phyloP scores from a whole-genome alignment of 768 basidiomycete species.

The Hericium rajendrae region DNA sequence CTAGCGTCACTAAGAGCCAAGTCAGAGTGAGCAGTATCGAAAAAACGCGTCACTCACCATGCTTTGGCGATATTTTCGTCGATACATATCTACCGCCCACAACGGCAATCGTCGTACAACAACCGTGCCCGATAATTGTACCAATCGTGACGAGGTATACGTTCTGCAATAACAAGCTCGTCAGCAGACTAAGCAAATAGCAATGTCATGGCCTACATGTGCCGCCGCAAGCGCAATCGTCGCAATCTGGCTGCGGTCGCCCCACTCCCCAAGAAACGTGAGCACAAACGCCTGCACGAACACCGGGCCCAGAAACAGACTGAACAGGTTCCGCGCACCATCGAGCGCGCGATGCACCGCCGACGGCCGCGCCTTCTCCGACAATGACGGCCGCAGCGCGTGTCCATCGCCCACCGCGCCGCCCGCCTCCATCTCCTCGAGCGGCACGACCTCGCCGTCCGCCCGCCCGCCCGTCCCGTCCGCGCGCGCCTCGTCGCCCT shows the following conservation, averaged over 20 bases:
- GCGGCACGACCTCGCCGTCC: constrained; percentile 41
- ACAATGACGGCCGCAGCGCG: constrained; percentile 3
- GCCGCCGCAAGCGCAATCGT: constrained; percentile 94
- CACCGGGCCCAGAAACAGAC: constrained; percentile 78
- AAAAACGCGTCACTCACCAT: constrained; percentile 43
- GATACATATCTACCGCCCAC: constrained; percentile 90
- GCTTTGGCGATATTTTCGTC: constrained; percentile 91
- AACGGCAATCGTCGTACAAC: constrained; percentile 84
- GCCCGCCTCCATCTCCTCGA: constrained; percentile 75
- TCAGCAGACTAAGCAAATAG: background rate
- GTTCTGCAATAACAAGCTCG: constrained; percentile 44
- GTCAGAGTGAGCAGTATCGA: background rate
- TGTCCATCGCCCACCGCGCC: constrained; percentile 17
- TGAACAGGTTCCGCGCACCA: constrained; percentile 74
- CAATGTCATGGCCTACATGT: constrained; percentile 47
- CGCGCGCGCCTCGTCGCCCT: constrained; percentile 57
- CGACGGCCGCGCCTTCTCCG: constrained; percentile 10
- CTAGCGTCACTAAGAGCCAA: constrained; percentile 10
- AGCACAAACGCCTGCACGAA: constrained; percentile 93
- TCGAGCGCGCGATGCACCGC: constrained; percentile 32
- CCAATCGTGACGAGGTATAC: constrained; percentile 86
- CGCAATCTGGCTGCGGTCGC: constrained; percentile 93
- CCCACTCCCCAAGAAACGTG: constrained; percentile 99
- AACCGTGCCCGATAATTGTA: constrained; percentile 79
- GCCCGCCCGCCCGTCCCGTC: constrained; percentile 31